Conservation (phyloP, 176 grass and related monocot genomes). For the Triticum timopheevii region DNA sequence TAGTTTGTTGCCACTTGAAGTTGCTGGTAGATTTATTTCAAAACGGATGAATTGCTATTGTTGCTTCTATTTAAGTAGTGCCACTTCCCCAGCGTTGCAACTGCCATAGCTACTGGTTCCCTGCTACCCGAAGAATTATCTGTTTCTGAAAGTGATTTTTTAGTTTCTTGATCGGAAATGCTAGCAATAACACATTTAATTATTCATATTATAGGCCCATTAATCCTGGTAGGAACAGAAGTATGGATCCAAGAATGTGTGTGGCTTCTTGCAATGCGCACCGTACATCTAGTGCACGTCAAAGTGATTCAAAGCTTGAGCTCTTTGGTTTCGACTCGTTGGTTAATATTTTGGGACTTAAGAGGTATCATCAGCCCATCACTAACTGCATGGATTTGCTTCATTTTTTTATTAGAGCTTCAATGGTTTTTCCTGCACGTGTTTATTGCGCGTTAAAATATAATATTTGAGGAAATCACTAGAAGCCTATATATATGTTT, state of each 20-base stretch:
- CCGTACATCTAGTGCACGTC: constrained; percentile 37
- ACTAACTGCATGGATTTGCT: background rate
- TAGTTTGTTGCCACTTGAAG: too few relatives aligned
- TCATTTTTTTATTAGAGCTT: background rate
- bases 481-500: background rate
- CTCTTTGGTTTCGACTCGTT: constrained; percentile 96
- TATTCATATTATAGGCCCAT: constrained; percentile 39
- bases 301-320: constrained; percentile 83
- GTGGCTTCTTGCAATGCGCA: constrained; percentile 52
- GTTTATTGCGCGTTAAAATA: background rate
- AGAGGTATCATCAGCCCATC: constrained; percentile 48
- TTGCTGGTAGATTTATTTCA: too few relatives aligned
- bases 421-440: background rate
- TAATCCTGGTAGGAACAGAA: constrained; percentile 39
- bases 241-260: constrained; percentile 33
- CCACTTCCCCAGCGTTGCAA: background rate
- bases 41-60: too few relatives aligned
- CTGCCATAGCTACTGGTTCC: background rate
- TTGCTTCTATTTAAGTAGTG: background rate
- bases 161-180: background rate
- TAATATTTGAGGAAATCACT: background rate
- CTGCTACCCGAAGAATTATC: background rate
- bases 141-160: background rate
- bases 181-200: background rate
- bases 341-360: constrained; percentile 81